Percentiles rank a stretch among this genome's conserved stretches.
Evolutionary conservation across 2,329 filamentous ascomycete genomes (phyloP).

Genomic region (Apiospora malaysiana): DNA sequence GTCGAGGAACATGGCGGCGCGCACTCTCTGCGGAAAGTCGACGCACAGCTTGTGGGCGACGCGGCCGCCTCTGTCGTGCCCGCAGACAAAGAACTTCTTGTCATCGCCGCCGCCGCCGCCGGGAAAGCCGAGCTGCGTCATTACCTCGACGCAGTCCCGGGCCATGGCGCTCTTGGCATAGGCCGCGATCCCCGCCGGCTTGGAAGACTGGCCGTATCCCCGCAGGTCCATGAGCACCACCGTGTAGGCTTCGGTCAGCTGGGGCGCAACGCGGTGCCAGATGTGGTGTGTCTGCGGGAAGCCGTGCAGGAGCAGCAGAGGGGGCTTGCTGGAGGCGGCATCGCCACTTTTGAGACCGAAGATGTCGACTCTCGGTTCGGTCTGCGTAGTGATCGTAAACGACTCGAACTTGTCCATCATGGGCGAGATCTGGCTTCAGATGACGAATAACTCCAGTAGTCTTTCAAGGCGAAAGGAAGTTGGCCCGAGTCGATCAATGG

Average conservation of each 20-base stretch:
- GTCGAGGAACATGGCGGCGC: constrained; percentile 53
- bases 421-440: not conserved
- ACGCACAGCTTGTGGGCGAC: constrained; percentile 61
- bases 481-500: not conserved
- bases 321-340: constrained; percentile 39
- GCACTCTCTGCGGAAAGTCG: constrained; percentile 48
- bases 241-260: constrained; percentile 46
- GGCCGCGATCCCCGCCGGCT: constrained; percentile 41
- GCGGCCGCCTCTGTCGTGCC: constrained; percentile 62
- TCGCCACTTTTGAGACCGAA: constrained; percentile 46
- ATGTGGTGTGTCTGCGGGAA: constrained; percentile 59
- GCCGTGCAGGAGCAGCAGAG: constrained; percentile 56
- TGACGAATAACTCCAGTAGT: not conserved
- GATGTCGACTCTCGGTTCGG: constrained; percentile 48
- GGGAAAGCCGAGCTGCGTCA: constrained; percentile 47
- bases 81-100: constrained; percentile 53
- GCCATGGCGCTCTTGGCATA: constrained; percentile 59
- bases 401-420: constrained; percentile 48
- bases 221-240: constrained; percentile 55
- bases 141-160: constrained; percentile 50
- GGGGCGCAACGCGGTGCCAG: constrained; percentile 53
- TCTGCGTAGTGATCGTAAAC: constrained; percentile 46
- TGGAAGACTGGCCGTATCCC: constrained; percentile 58
- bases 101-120: too few species aligned
- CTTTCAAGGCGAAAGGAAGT: not conserved